Evolutionary conservation across 2,329 filamentous ascomycete genomes (phyloP).

Genomic region (Canariomyces notabilis): DNA sequence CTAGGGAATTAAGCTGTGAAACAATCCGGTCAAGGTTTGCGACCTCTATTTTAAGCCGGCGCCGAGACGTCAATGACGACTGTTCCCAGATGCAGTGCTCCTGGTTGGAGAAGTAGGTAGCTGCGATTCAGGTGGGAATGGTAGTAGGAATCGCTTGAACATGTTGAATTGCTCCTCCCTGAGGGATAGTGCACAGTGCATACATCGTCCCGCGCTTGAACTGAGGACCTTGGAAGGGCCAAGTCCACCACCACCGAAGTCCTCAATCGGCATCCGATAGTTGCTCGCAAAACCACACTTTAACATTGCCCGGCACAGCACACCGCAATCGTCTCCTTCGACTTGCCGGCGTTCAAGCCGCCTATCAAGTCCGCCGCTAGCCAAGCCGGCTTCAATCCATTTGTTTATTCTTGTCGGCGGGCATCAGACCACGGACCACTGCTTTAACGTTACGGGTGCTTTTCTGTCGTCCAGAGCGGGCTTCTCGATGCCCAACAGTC

Average conservation of each 20-base stretch:
- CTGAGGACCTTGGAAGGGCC: background rate
- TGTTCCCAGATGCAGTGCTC: background rate
- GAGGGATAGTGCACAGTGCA: background rate
- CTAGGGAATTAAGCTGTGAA: background rate
- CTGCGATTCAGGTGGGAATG: no score
- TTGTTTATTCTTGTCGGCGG: conserved; percentile 3
- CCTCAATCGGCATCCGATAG: background rate
- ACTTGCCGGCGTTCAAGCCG: background rate
- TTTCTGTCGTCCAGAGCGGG: conserved; percentile 1
- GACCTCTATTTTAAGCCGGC: background rate
- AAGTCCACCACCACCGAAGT: background rate
- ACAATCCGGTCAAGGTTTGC: background rate
- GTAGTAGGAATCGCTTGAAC: background rate
- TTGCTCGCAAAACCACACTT: background rate
- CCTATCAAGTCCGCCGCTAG: background rate
- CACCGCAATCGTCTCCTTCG: background rate
- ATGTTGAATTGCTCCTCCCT: background rate
- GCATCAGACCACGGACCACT: background rate
- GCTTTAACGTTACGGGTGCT: background rate
- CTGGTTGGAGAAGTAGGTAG: background rate
- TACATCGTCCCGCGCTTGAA: background rate
- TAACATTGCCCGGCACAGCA: no score
- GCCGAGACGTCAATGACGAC: background rate
- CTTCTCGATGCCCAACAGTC: conserved; percentile 15
- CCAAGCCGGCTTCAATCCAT: conserved; percentile 1